Evolutionary conservation across 23 red algal species (phyloP).

Genomic region (Gracilaria vermiculophylla): DNA sequence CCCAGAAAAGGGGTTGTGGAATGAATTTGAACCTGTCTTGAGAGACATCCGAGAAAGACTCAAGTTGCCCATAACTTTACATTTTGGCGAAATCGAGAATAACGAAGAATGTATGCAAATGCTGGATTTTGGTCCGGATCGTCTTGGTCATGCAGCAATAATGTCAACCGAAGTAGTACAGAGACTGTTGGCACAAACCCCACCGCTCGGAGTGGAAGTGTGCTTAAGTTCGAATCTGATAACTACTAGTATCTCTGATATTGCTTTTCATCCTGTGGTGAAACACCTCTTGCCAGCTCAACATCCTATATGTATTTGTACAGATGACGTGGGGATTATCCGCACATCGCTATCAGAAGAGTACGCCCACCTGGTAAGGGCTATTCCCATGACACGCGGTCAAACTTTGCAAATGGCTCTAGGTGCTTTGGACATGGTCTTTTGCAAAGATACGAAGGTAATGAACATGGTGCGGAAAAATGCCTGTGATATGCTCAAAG

Average conservation of each 20-base stretch:
- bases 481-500: not conserved
- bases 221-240: conserved; percentile 61
- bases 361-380: not conserved
- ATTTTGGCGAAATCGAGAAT: conserved; percentile 53
- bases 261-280: conserved; percentile 40
- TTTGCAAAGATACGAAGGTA: conserved; percentile 38
- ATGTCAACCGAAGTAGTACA: conserved; percentile 2
- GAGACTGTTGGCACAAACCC: conserved; percentile 2
- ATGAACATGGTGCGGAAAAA: not conserved
- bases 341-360: conserved; percentile 50
- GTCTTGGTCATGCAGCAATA: conserved; percentile 50
- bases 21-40: conserved; percentile 45
- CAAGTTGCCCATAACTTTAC: conserved; percentile 33
- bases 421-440: conserved; percentile 5
- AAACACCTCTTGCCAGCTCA: not conserved
- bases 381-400: not conserved
- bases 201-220: conserved; percentile 38
- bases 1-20: conserved; percentile 23
- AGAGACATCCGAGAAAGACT: not conserved
- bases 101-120: conserved; percentile 43
- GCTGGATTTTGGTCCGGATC: conserved; percentile 46
- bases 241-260: conserved; percentile 4
- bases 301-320: conserved; percentile 48
- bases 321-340: conserved; percentile 59
- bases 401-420: not conserved